Evolutionary conservation across 441 rosid species (phyloP).

Genomic region (Gossypium gossypioides): DNA sequence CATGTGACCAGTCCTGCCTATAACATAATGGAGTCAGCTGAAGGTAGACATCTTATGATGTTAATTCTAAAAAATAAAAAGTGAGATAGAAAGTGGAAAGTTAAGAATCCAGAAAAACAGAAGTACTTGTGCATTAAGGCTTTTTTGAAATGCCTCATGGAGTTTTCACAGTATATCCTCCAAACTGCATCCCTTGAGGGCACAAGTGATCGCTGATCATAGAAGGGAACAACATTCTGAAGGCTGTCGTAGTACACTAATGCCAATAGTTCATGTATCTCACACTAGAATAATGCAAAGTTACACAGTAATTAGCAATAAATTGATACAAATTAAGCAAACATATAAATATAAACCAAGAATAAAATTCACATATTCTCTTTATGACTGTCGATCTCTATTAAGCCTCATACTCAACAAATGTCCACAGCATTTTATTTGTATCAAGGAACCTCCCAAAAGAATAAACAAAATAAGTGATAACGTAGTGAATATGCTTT

Average conservation of each 20-base stretch:
- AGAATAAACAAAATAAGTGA: background rate
- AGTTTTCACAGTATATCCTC: conserved; percentile 70
- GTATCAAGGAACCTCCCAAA: background rate
- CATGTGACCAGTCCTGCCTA: conserved; percentile 98
- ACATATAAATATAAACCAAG: background rate
- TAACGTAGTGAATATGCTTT: background rate
- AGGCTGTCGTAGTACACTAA: conserved; percentile 97
- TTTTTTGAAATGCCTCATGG: conserved; percentile 82
- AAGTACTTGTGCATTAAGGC: conserved; percentile 74
- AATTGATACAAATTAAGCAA: background rate
- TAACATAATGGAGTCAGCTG: conserved; percentile 16
- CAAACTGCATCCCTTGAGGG: conserved; percentile 81
- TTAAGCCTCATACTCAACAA: background rate
- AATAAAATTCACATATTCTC: background rate
- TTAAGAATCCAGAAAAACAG: conserved; percentile 7
- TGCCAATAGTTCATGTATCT: conserved; percentile 92
- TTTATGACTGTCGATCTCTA: background rate
- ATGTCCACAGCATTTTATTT: conserved; percentile 1
- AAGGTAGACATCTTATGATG: conserved; percentile 10
- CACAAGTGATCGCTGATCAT: conserved; percentile 74
- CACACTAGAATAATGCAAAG: conserved; percentile 52
- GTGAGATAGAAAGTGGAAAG: conserved; percentile 11
- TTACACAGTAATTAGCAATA: conserved; percentile 20
- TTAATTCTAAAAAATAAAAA: conserved; percentile 13
- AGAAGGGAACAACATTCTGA: conserved; percentile 94